phyloP scores from a whole-genome alignment of 768 basidiomycete species.

The Polyporus arcularius region DNA sequence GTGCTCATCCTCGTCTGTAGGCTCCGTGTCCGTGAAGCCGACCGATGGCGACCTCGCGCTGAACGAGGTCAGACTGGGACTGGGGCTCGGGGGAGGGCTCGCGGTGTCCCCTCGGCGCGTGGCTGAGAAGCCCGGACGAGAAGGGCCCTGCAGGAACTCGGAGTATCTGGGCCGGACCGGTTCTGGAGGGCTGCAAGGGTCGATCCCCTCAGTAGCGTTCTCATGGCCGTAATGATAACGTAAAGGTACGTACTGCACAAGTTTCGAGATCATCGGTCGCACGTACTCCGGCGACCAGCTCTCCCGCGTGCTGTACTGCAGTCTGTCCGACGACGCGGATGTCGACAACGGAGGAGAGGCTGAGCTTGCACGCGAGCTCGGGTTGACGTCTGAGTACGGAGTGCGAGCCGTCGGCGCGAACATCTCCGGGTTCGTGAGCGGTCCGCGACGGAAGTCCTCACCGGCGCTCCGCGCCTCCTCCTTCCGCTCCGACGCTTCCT shows the following conservation, averaged over 20 bases:
- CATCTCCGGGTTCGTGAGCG: not conserved
- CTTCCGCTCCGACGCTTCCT: not conserved
- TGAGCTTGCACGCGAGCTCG: too few species aligned
- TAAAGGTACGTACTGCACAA: not conserved
- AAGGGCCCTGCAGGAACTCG: constrained; percentile 12
- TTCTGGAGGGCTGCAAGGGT: not conserved
- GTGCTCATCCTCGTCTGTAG: constrained; percentile 17
- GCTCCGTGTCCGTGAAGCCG: constrained; percentile 4
- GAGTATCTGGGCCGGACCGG: not conserved
- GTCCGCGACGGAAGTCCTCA: not conserved
- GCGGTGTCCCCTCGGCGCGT: not conserved
- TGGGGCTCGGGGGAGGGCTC: constrained; percentile 14
- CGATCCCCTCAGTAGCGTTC: not conserved
- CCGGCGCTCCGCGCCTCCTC: not conserved
- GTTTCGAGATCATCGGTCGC: not conserved
- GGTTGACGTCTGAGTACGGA: not conserved
- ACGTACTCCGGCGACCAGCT: constrained; percentile 8
- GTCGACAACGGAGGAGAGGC: not conserved
- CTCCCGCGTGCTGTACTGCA: not conserved
- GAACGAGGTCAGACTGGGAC: constrained; percentile 12
- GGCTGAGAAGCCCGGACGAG: constrained; percentile 1
- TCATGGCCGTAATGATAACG: not conserved
- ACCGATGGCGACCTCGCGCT: not conserved
- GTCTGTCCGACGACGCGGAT: not conserved
- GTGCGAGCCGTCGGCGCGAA: not conserved